Evolutionary conservation across 2,329 filamentous ascomycete genomes (phyloP).

Genomic region (Lachnellula hyalina): DNA sequence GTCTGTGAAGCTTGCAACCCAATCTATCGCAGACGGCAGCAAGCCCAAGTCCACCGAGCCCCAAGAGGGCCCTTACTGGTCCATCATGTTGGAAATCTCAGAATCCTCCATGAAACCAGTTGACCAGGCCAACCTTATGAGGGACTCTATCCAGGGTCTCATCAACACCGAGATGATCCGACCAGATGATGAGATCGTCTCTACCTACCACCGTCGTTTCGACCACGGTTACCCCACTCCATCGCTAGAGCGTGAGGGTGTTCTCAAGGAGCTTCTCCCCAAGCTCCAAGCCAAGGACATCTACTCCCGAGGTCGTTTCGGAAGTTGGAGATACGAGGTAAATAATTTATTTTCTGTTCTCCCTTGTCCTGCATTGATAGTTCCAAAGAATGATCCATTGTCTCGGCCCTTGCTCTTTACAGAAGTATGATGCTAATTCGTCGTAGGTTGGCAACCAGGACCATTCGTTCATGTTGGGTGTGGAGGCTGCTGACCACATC

Average conservation of each 20-base stretch:
- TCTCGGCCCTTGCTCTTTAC: too few species aligned
- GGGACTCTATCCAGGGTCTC: constrained; percentile 90
- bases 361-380: too few species aligned
- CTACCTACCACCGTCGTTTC: constrained; percentile 96
- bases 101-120: constrained; percentile 95
- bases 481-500: constrained; percentile 69
- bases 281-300: constrained; percentile 89
- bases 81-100: constrained; percentile 98
- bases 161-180: constrained; percentile 97
- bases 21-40: constrained; percentile 79
- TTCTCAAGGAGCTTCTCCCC: constrained; percentile 86
- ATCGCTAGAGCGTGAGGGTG: constrained; percentile 88
- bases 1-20: constrained; percentile 77
- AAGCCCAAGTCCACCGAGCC: constrained; percentile 67
- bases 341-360: too few species aligned
- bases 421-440: too few species aligned
- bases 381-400: too few species aligned
- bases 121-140: constrained; percentile 75
- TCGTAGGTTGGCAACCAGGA: constrained; percentile 48
- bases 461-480: constrained; percentile 73
- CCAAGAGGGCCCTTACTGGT: constrained; percentile 95
- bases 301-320: constrained; percentile 92
- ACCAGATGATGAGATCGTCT: constrained; percentile 88
- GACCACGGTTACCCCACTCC: constrained; percentile 98
- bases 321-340: constrained; percentile 90